Conservation (phyloP, 2,329 filamentous ascomycete species). For the Daldinia sp. region DNA sequence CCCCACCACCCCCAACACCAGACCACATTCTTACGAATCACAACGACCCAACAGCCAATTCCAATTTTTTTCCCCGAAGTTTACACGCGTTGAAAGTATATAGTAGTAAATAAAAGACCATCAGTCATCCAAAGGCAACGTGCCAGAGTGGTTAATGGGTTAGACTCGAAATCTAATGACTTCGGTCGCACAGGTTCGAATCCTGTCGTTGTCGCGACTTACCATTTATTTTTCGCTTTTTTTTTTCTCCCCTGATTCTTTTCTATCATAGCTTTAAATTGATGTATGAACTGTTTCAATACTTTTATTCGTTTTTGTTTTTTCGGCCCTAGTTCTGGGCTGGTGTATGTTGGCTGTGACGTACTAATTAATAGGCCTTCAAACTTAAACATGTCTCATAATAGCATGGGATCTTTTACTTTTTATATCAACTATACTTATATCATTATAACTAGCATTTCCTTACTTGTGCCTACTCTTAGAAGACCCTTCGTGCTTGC, state of each 20-base stretch:
- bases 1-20: neutral
- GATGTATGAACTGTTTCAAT: no score
- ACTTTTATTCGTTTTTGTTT: neutral
- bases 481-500: no score
- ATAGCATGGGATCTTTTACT: neutral
- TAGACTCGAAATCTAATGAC: slow-evolving; percentile 45
- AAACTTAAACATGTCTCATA: neutral
- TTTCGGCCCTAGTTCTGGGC: neutral
- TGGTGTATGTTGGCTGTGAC: neutral
- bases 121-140: slow-evolving; percentile 27
- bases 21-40: slow-evolving; percentile 1
- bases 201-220: slow-evolving; percentile 43
- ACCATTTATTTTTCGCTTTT: slow-evolving; percentile 13
- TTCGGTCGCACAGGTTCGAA: slow-evolving; percentile 45
- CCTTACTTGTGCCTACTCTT: neutral
- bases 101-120: neutral
- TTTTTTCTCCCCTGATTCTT: neutral
- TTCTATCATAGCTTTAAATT: no score
- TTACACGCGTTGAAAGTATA: neutral
- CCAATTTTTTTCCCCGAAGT: neutral
- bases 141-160: slow-evolving; percentile 46
- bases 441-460: neutral
- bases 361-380: neutral
- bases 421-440: neutral
- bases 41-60: neutral